Conservation (phyloP, 1,139 yeast genomes). For the Hansenula lynferdii region DNA sequence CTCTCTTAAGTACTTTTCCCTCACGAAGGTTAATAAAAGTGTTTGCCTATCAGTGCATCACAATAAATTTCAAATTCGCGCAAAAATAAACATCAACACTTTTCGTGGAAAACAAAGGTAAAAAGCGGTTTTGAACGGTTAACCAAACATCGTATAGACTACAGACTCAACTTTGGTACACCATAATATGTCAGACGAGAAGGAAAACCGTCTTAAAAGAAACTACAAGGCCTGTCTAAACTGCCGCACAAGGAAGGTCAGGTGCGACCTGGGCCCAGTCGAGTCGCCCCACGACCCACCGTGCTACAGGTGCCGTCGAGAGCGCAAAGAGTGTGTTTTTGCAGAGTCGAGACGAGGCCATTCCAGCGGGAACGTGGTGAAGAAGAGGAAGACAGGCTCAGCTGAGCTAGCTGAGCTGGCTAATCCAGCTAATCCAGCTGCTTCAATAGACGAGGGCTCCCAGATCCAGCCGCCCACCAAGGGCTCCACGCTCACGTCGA, state of each 20-base stretch:
- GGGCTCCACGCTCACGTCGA: conserved; percentile 30
- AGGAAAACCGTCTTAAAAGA: conserved; percentile 31
- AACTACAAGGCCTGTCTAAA: conserved; percentile 80
- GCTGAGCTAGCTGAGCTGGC: background rate
- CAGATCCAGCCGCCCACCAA: conserved; percentile 11
- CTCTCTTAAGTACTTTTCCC: too few species aligned
- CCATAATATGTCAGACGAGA: conserved; percentile 9
- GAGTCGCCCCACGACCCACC: conserved; percentile 76
- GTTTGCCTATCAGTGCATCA: too few species aligned
- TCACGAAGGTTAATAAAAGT: too few species aligned
- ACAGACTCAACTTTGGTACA: too few species aligned
- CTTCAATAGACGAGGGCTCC: too few species aligned
- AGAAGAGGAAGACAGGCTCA: conserved; percentile 9
- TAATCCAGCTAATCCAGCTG: too few species aligned
- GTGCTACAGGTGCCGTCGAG: conserved; percentile 80
- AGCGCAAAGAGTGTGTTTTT: conserved; percentile 76
- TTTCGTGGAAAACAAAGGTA: too few species aligned
- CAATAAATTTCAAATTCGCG: too few species aligned
- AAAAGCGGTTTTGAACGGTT: conserved; percentile 2
- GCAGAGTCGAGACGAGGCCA: conserved; percentile 41
- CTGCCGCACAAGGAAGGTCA: conserved; percentile 77
- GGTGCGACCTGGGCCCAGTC: conserved; percentile 78
- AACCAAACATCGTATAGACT: background rate
- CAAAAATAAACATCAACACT: background rate
- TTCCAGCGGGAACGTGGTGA: too few species aligned